A percentile compares a stretch with the other conserved stretches of the same genome.
Evolutionary conservation across 306 rosid genomes (phyloP).

Genomic region (Astragalus glycyphyllos): DNA sequence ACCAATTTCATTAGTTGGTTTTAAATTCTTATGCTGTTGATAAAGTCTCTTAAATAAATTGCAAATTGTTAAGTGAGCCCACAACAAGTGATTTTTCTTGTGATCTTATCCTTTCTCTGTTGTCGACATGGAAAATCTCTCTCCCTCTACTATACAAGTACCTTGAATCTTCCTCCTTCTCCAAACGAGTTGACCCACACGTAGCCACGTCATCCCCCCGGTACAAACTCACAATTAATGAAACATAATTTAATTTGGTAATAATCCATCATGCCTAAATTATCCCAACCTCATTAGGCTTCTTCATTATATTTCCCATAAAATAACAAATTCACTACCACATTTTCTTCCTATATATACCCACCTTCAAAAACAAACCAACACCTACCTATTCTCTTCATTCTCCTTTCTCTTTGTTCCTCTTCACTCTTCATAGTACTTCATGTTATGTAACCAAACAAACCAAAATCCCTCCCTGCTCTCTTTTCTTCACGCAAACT

Average conservation of each 20-base stretch:
- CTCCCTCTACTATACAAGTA: neutral
- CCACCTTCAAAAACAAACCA: constrained; percentile 38
- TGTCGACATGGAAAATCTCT: neutral
- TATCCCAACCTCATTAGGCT: neutral
- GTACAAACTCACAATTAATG: constrained; percentile 10
- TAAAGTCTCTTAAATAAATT: neutral
- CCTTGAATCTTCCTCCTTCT: constrained; percentile 67
- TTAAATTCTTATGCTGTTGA: neutral
- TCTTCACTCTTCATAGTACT: neutral
- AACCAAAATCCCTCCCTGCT: neutral
- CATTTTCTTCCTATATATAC: constrained; percentile 53
- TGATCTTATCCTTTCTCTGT: constrained; percentile 39
- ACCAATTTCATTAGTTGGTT: too few species aligned
- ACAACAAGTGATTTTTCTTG: constrained; percentile 4
- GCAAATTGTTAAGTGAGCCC: constrained; percentile 7
- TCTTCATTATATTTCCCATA: neutral
- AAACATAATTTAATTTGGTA: constrained; percentile 10
- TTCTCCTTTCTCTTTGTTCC: neutral
- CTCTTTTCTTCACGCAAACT: constrained; percentile 12
- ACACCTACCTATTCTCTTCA: constrained; percentile 28
- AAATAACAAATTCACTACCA: constrained; percentile 1
- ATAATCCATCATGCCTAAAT: constrained; percentile 21
- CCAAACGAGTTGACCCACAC: constrained; percentile 66
- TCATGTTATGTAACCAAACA: neutral
- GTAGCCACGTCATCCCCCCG: constrained; percentile 54